Evolutionary conservation across 768 basidiomycete genomes (phyloP).

Genomic region (Crassisporium funariophilum): DNA sequence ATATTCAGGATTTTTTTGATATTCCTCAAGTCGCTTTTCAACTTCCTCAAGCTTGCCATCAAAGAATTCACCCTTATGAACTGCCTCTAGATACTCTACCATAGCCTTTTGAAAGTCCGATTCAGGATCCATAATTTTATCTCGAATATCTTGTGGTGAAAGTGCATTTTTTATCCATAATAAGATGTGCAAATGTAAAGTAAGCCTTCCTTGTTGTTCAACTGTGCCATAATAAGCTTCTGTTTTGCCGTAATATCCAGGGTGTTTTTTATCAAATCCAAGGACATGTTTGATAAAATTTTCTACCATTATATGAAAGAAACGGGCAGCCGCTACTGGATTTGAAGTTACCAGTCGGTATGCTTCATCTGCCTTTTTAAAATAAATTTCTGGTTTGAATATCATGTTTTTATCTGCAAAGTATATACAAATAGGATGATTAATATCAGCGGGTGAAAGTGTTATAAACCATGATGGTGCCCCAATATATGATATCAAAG

Average conservation of each 20-base stretch:
- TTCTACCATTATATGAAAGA: conserved; percentile 33
- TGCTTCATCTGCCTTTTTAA: conserved; percentile 12
- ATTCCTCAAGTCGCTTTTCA: not conserved
- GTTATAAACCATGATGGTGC: conserved; percentile 33
- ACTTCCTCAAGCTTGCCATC: conserved; percentile 26
- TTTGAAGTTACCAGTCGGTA: conserved; percentile 22
- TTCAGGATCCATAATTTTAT: conserved; percentile 22
- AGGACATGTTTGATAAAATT: conserved; percentile 28
- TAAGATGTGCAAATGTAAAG: conserved; percentile 36
- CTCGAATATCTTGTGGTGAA: conserved; percentile 34
- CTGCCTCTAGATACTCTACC: conserved; percentile 25
- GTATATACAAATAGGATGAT: conserved; percentile 28
- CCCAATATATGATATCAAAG: conserved; percentile 23
- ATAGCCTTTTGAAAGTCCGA: conserved; percentile 21
- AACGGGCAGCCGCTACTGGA: conserved; percentile 33
- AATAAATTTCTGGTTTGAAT: conserved; percentile 15
- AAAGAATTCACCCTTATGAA: conserved; percentile 30
- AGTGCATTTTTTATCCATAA: conserved; percentile 30
- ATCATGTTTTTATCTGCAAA: conserved; percentile 17
- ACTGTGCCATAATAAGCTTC: conserved; percentile 27
- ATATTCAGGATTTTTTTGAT: not conserved
- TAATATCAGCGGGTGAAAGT: conserved; percentile 29
- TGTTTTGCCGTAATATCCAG: conserved; percentile 28
- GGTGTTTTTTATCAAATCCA: conserved; percentile 12
- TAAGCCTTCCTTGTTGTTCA: conserved; percentile 33